Evolutionary conservation across 352 stramenopile genomes (phyloP), one percentile per base, ranked within the genome.

Genomic region (Blastocystis sp.): DNA sequence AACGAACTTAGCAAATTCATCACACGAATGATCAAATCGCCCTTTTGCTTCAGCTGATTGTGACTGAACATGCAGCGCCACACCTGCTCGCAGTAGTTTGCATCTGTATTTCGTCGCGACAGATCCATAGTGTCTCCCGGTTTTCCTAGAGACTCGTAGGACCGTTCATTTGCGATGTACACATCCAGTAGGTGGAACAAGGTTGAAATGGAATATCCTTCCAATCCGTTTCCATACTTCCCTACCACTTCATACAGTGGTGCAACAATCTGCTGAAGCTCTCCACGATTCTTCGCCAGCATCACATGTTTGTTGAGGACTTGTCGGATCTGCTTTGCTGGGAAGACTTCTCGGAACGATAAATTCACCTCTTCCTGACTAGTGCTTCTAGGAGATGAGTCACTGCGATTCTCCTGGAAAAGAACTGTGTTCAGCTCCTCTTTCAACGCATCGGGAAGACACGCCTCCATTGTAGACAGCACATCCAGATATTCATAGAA

Each of bases 1-100:
- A 90, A 91, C 76, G 93, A 94, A 90, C 95, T 95, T 89, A 95
- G 92, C 89, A 94, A 93, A 75, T 95, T 93, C 64, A 96, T 91
- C 53, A 95, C 92, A 9, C 92, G 92, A 34, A 95, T 79, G 53
- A 93, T 92, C 26, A 90, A 70, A 76, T 95, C 93, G 13, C 93
- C 92, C 41, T 92, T 93, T 30, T 92, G 93, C 55, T 93, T 90
- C 37, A 30, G 8, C 34, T 76, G 63, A 1, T 78, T 37, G 53
- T 76, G 78, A 45, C 78, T 78, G 43, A 79, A 79, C 37, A 39
- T 59, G 34, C 63, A 53, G 5, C 24, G 50, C 64, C 63, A 89
- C 4, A 55, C 1, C 43, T 76, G 78, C 20, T 76, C 41, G 64
- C 39, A 39, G 30, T 78, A 64, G 30, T 20, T 37, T 11, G 6